Base-by-base conservation (phyloP, 1,284 basidiomycete species). In the Pseudozyma thailandica region DNA sequence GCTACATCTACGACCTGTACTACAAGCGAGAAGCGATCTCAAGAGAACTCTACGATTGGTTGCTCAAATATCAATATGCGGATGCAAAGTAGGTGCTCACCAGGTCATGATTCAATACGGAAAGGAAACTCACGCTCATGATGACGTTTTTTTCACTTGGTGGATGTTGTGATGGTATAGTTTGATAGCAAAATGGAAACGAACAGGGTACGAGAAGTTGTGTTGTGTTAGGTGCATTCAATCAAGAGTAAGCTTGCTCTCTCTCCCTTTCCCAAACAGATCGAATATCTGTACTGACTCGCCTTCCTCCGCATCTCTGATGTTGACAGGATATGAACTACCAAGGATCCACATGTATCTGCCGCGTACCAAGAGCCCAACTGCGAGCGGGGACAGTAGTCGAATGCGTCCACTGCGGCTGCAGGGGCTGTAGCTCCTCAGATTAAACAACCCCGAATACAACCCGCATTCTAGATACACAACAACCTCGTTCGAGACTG, bases 161-260 rank as follows among this genome's bases (percentile, higher is more conserved):
- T n/a, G n/a, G n/a, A n/a, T 15, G 20, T 38, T 42, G 5, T 21
- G 48, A 6, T 30, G 12, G 9, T 39, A 16, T 77, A 98, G 95
- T 80, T 85, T 98, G 83, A 93, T 98, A 84, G 96, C 96, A 28
- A 98, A 98, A 84, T 98, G 96, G 96, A 98, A 98, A 87, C 96
- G 97, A 85, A 86, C 91, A 10, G 96, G 96, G 3, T 99, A 98
- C 84, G 96, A 99, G 85, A 98, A 98, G 82, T 86, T 98, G 31
- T 99, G 96, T 83, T 99, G 96, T 82, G 86, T 98, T 47, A 87
- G 96, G 47, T 99, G 96, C 85, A 97, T 99, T 57, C 95, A 98
- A 85, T 93, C 93, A 3, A 89, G 89, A 84, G 93, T 92, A 75
- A 59, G 87, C 82, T 1, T 12, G 21, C 6, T 7, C n/a, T 35